Evolutionary conservation across 2,329 filamentous ascomycete species (phyloP).

Genomic region (Mariannaea elegans): DNA sequence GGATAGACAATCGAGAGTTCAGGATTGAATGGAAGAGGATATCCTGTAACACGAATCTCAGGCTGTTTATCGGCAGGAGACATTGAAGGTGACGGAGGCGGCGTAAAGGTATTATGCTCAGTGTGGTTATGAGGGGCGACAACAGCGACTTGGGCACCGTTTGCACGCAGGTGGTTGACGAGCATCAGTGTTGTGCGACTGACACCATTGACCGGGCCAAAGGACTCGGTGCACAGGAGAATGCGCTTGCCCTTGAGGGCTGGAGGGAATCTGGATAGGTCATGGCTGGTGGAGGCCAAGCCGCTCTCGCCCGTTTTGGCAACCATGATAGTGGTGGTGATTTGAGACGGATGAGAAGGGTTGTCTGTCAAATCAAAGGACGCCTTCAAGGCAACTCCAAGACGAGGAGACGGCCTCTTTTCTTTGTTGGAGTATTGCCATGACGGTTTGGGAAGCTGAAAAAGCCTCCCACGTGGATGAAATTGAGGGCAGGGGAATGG

Average conservation of each 20-base stretch:
- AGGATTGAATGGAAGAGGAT: slow-evolving; percentile 75
- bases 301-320: slow-evolving; percentile 11
- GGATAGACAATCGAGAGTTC: slow-evolving; percentile 76
- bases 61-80: slow-evolving; percentile 45
- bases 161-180: slow-evolving; percentile 70
- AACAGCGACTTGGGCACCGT: slow-evolving; percentile 72
- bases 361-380: slow-evolving; percentile 2
- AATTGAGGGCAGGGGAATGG: slow-evolving; percentile 27
- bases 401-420: slow-evolving; percentile 36
- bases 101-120: slow-evolving; percentile 62
- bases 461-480: slow-evolving; percentile 40
- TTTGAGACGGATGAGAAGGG: slow-evolving; percentile 13
- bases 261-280: slow-evolving; percentile 56
- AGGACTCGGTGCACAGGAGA: slow-evolving; percentile 75
- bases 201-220: slow-evolving; percentile 78
- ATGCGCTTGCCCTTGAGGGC: slow-evolving; percentile 68
- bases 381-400: background rate
- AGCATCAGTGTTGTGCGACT: slow-evolving; percentile 75
- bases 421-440: slow-evolving; percentile 27
- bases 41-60: slow-evolving; percentile 70
- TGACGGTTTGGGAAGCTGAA: slow-evolving; percentile 11
- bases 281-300: slow-evolving; percentile 41
- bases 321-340: slow-evolving; percentile 24
- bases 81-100: slow-evolving; percentile 47
- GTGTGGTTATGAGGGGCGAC: slow-evolving; percentile 70